Base-by-base conservation (phyloP, 495 filamentous ascomycete genomes). In the Aspergillus wentii region DNA sequence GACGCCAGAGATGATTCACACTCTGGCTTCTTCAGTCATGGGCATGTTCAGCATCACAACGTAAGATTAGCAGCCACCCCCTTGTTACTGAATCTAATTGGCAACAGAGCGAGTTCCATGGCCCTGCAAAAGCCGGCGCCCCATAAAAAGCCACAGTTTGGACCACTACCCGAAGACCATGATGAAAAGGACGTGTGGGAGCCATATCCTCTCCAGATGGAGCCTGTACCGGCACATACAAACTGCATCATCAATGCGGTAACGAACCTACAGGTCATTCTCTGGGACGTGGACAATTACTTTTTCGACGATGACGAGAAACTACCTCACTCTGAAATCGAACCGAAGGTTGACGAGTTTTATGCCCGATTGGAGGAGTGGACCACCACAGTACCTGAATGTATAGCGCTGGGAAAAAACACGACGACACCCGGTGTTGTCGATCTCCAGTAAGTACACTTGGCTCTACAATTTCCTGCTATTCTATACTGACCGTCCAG, bases 111-210 rank as follows among this genome's bases (percentile, higher is more conserved):
- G 3, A 28, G 40, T 15, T 35, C 31, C 15, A 20, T 51, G 2
- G 27, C 35, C 13, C 28, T 51, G 16, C 48, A 48, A 16, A 44
- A 35, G 9, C 32, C 28, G 7, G 7, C 41, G 5, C 14, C 30
- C 15, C 41, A 46, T 29, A 38, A 36, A 13, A 40, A 26, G 21
- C 49, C 49, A 1, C 9, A 25, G 1, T 29, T 37, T 9, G 11
- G 27, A 27, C 27, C 29, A 2, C 22, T 46, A 14, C 49, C 41
- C n/a, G 23, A 41, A 16, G 13, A 15, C 13, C 42, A 54, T 35
- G 39, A 44, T 14, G 17, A 22, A 1, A 30, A 29, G 6, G 51
- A 55, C 31, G 32, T 20, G 25, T 55, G 51, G 51, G 28, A 14
- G 3, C 37, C 51, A 1, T 55, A 55, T 29, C 47, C 47, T 11